phyloP scores from a whole-genome alignment of 805 yeast genomes.

The Myxozyma melibiosi region DNA sequence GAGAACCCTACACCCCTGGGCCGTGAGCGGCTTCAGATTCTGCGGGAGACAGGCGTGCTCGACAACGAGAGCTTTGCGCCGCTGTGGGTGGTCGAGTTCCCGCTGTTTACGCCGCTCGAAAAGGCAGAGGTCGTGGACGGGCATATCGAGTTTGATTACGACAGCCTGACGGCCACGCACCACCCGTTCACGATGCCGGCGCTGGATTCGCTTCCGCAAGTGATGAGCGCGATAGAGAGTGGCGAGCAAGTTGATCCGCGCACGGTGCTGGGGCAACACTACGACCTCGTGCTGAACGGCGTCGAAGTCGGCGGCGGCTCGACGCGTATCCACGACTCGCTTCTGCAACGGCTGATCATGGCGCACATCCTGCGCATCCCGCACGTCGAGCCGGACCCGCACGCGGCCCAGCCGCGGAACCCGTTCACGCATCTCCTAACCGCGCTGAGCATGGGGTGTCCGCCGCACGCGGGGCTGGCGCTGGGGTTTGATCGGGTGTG shows the following conservation, averaged over 20 bases:
- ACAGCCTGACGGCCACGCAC: slow-evolving; percentile 67
- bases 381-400: slow-evolving; percentile 11
- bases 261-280: slow-evolving; percentile 81
- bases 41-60: slow-evolving; percentile 44
- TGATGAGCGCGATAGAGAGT: slow-evolving; percentile 28
- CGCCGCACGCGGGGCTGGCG: slow-evolving; percentile 98
- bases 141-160: slow-evolving; percentile 64
- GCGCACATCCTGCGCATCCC: slow-evolving; percentile 60
- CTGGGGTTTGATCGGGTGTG: slow-evolving; percentile 91
- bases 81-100: slow-evolving; percentile 88
- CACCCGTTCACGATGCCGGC: slow-evolving; percentile 97
- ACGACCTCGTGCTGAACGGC: slow-evolving; percentile 91
- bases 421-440: slow-evolving; percentile 83
- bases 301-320: slow-evolving; percentile 98
- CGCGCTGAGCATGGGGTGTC: slow-evolving; percentile 89
- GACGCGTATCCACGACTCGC: slow-evolving; percentile 86
- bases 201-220: slow-evolving; percentile 60
- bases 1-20: slow-evolving; percentile 98
- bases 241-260: slow-evolving; percentile 18
- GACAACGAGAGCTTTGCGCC: slow-evolving; percentile 9
- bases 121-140: slow-evolving; percentile 36
- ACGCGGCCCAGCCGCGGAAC: slow-evolving; percentile 41
- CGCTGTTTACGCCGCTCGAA: slow-evolving; percentile 81
- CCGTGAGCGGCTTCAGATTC: slow-evolving; percentile 72
- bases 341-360: slow-evolving; percentile 73